Evolutionary conservation across 345 rosid genomes (phyloP).

Genomic region (Bruguiera gymnorhiza): DNA sequence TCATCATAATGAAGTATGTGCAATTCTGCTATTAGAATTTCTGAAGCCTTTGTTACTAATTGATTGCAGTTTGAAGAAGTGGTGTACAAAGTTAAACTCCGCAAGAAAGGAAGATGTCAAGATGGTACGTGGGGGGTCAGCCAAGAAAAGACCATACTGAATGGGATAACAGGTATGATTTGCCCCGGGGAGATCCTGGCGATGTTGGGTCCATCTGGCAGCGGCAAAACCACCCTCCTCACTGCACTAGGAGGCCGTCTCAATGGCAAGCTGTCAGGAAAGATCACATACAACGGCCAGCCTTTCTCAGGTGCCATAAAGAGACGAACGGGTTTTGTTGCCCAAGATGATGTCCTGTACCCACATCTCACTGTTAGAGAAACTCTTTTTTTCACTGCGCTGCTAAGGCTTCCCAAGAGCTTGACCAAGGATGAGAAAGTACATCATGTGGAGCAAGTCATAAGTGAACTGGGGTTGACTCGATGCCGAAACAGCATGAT

Average conservation of each 20-base stretch:
- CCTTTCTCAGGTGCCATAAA: conserved; percentile 75
- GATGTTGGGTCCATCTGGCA: conserved; percentile 97
- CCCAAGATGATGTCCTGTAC: conserved; percentile 86
- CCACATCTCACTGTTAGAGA: conserved; percentile 91
- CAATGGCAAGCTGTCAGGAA: conserved; percentile 61
- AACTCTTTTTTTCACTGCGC: conserved; percentile 88
- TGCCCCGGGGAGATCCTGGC: conserved; percentile 92
- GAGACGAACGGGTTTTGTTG: conserved; percentile 82
- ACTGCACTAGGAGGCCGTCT: conserved; percentile 98
- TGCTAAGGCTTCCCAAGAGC: conserved; percentile 71
- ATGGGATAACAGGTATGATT: conserved; percentile 79
- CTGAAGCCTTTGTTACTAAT: no score
- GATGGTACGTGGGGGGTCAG: conserved; percentile 60
- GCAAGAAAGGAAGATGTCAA: conserved; percentile 44
- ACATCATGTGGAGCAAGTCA: conserved; percentile 69
- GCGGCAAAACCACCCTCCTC: conserved; percentile 97
- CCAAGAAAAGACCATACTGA: conserved; percentile 72
- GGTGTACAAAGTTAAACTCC: conserved; percentile 76
- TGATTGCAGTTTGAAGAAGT: conserved; percentile 83
- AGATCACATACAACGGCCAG: conserved; percentile 84
- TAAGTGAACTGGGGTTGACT: conserved; percentile 63
- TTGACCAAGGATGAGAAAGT: conserved; percentile 62
- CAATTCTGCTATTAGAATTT: no score
- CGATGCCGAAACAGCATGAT: conserved; percentile 85
- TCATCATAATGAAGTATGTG: no score